Evolutionary conservation across 768 basidiomycete species (phyloP), one percentile per base, ranked within the genome.

Genomic region (Pulveroboletus sp.): DNA sequence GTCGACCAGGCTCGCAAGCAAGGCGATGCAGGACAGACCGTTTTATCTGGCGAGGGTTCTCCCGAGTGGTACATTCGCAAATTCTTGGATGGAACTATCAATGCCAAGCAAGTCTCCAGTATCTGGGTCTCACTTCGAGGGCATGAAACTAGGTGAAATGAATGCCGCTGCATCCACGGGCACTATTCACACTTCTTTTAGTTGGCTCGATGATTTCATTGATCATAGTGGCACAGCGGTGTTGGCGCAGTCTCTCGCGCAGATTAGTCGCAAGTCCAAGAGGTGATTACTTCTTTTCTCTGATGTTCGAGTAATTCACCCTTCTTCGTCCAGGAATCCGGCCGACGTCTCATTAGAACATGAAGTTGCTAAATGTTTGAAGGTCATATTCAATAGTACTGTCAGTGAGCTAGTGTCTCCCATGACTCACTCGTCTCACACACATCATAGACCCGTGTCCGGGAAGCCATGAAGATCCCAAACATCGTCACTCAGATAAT

Each of bases 1-100:
- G 79, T 83, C 54, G 81, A 82, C 49, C 81, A 83, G 58, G 69
- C 75, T 18, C 79, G 73, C 62, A 82, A 73, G 62, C 82, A 82
- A 60, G 71, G 71, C 6, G 86, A 86, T 54, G 63, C 74, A 3
- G 82, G 83, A 6, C 79, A 80, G 47, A 57, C 80, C 7, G 68
- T 71, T 6, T 66, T 76, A 18, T 76, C 81, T 18, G 68, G 79
- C 18, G 80, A 82, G 47, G 85, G 86, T 54, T 82, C 87, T 8
- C 93, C 94, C 1, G 89, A 96, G 65, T 96, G 88, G 87, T 97
- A 93, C 64, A 82, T 98, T 56, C 81, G 85, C 67, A 91, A 86
- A 68, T 91, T 96, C 64, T 74, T 97, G 62, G 88, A 94, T 62
- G 82, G 82, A 51, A 87, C 87, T 2, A 83, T 96, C 43, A 93